These are phyloP conservation scores for Aspergillus spinulosporus DNA, from an alignment of 2,329 filamentous ascomycete genomes.

Conservation along the genomic window DNA sequence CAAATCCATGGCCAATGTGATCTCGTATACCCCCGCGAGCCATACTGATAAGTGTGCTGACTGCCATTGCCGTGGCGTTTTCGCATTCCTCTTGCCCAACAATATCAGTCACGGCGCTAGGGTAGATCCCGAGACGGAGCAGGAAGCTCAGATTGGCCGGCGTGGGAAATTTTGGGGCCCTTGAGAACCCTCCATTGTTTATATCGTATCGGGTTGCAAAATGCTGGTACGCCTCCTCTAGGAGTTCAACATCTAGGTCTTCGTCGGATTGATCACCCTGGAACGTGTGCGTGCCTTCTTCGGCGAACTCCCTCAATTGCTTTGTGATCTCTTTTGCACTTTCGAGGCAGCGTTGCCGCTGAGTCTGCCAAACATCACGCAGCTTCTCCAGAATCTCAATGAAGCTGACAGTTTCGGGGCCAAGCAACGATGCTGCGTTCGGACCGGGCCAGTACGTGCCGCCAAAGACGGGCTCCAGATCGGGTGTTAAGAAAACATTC, in stretches of 20 bases:
- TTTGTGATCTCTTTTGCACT: constrained; percentile 80
- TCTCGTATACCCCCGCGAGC: constrained; percentile 70
- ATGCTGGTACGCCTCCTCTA: constrained; percentile 85
- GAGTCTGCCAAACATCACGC: constrained; percentile 71
- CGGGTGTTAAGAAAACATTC: constrained; percentile 93
- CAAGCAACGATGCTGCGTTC: constrained; percentile 53
- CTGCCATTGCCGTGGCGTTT: constrained; percentile 73
- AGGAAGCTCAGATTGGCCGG: constrained; percentile 82
- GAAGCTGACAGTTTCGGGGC: constrained; percentile 71
- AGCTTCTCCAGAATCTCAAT: constrained; percentile 81
- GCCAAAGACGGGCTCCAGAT: constrained; percentile 90
- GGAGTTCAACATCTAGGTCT: constrained; percentile 79
- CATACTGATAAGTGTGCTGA: constrained; percentile 79
- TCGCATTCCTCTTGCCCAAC: constrained; percentile 78
- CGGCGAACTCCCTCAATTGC: constrained; percentile 82
- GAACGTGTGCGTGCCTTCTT: constrained; percentile 69
- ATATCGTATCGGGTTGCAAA: constrained; percentile 79
- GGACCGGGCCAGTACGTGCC: constrained; percentile 95
- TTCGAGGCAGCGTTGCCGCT: constrained; percentile 77
- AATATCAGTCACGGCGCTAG: constrained; percentile 74
- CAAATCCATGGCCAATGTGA: constrained; percentile 75
- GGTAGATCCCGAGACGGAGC: constrained; percentile 70
- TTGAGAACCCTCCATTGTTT: constrained; percentile 75
- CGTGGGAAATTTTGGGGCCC: constrained; percentile 84
- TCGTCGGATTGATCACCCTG: constrained; percentile 56